A percentile compares a stretch with the other conserved stretches of the same genome.
phyloP scores from a whole-genome alignment of 2,329 filamentous ascomycete species.

The Colletotrichum tropicicola region DNA sequence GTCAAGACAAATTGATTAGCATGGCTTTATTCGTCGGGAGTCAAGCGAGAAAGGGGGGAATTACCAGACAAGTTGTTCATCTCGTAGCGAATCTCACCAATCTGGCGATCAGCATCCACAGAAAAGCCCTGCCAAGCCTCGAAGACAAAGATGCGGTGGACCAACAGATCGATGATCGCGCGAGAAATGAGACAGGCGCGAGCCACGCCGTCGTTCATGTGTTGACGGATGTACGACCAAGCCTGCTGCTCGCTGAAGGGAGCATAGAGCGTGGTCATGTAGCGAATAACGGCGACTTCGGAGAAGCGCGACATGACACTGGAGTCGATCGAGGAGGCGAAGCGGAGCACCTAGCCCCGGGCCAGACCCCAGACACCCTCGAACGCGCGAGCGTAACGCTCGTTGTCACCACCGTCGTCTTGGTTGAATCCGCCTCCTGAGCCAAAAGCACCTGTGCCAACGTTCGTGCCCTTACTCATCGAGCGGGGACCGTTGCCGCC shows the following conservation, averaged over 20 bases:
- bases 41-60: neutral
- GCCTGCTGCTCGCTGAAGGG: conserved; percentile 46
- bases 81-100: conserved; percentile 44
- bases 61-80: conserved; percentile 46
- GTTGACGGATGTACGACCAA: conserved; percentile 49
- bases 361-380: conserved; percentile 29
- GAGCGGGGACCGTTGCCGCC: conserved; percentile 6
- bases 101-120: conserved; percentile 41
- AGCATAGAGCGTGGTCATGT: conserved; percentile 27
- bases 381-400: conserved; percentile 26
- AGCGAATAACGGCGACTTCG: conserved; percentile 22
- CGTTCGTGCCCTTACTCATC: neutral
- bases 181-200: conserved; percentile 54
- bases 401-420: conserved; percentile 18
- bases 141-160: conserved; percentile 50
- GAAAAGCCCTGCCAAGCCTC: conserved; percentile 50
- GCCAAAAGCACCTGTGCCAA: neutral
- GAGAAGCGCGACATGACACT: conserved; percentile 4
- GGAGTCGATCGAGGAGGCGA: conserved; percentile 20
- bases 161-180: conserved; percentile 51
- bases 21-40: neutral
- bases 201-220: conserved; percentile 48
- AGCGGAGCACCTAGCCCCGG: conserved; percentile 30
- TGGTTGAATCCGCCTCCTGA: neutral
- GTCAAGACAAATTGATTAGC: too few species aligned